phyloP scores from a whole-genome alignment of 2,329 filamentous ascomycete species.

The Hymenoscyphus salicellus region DNA sequence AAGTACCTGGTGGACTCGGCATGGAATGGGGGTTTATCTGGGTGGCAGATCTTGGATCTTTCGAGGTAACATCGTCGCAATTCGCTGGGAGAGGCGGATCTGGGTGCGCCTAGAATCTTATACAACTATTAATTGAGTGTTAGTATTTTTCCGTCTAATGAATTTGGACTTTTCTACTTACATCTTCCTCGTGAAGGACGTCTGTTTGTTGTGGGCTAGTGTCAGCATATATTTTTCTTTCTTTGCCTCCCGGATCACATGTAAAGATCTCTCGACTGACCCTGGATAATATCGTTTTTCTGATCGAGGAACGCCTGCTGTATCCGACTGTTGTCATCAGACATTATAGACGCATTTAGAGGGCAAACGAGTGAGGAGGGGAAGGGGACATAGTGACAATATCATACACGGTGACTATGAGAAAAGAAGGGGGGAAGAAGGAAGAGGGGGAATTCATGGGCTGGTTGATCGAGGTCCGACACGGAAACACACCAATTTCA shows the following conservation, averaged over 20 bases:
- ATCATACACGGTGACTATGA: constrained; percentile 13
- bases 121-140: constrained; percentile 32
- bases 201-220: constrained; percentile 20
- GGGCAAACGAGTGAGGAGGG: constrained; percentile 4
- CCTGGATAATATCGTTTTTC: constrained; percentile 32
- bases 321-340: constrained; percentile 31
- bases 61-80: constrained; percentile 41
- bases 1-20: constrained; percentile 37
- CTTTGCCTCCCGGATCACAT: constrained; percentile 30
- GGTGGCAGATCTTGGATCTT: constrained; percentile 41
- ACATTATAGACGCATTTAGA: constrained; percentile 33
- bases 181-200: constrained; percentile 37
- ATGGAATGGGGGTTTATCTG: constrained; percentile 40
- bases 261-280: constrained; percentile 25
- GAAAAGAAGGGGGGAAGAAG: constrained; percentile 5
- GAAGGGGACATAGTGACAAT: constrained; percentile 20
- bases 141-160: constrained; percentile 8
- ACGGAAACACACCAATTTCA: background rate
- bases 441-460: constrained; percentile 6
- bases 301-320: constrained; percentile 23
- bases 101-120: constrained; percentile 38
- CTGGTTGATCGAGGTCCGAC: constrained; percentile 6
- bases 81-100: constrained; percentile 36
- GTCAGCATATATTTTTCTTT: background rate
- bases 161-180: constrained; percentile 17